Percentiles rank a stretch among this genome's conserved stretches.
Conservation (phyloP, 768 basidiomycete genomes). For the Pleurotus eryngii region DNA sequence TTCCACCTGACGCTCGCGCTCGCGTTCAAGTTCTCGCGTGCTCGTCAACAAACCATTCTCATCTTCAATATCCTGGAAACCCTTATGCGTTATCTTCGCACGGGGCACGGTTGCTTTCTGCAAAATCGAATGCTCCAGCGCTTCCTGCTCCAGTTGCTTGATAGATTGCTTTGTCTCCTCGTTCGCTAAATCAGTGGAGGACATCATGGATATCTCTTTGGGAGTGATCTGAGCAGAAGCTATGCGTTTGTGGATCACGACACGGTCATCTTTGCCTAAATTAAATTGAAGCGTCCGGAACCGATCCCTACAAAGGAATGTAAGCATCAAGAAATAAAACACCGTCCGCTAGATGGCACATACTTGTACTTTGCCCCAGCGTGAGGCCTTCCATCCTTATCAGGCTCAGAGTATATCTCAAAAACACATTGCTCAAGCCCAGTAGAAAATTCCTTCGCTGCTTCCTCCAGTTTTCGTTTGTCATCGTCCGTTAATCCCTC, state of each 20-base stretch:
- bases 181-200: conserved; percentile 84
- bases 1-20: conserved; percentile 60
- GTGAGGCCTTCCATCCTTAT: conserved; percentile 60
- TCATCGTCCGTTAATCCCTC: conserved; percentile 62
- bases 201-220: conserved; percentile 76
- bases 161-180: conserved; percentile 85
- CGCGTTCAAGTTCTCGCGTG: conserved; percentile 50
- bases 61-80: conserved; percentile 86
- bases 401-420: conserved; percentile 73
- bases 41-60: conserved; percentile 46
- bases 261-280: conserved; percentile 77
- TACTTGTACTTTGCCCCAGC: conserved; percentile 84
- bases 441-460: conserved; percentile 60
- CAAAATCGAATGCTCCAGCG: conserved; percentile 81
- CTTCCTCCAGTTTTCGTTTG: conserved; percentile 48
- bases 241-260: conserved; percentile 76
- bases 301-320: conserved; percentile 58
- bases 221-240: conserved; percentile 63
- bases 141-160: conserved; percentile 76
- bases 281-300: conserved; percentile 91
- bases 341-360: conserved; percentile 13
- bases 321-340: conserved; percentile 10
- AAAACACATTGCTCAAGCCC: conserved; percentile 77
- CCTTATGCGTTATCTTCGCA: conserved; percentile 90
- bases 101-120: conserved; percentile 64